These are phyloP conservation scores for Aspergillus novoparasiticus DNA, from an alignment of 2,329 filamentous ascomycete species.

Conservation along the genomic window DNA sequence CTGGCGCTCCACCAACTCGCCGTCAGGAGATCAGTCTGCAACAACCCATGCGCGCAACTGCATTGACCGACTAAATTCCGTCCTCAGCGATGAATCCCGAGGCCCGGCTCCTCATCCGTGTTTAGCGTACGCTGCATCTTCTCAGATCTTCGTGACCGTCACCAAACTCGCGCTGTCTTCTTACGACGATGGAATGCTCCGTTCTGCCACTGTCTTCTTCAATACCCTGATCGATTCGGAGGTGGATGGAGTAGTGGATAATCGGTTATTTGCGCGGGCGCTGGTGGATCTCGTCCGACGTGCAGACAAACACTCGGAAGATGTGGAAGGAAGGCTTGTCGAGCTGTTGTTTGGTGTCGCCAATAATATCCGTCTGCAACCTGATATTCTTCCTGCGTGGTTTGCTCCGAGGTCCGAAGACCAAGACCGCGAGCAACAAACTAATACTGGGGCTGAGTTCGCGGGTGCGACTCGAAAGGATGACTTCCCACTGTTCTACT, in stretches of 20 bases:
- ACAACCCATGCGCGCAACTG: constrained; percentile 53
- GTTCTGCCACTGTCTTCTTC: constrained; percentile 82
- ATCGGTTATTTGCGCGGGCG: constrained; percentile 79
- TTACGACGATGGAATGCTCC: constrained; percentile 82
- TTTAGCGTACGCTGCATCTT: constrained; percentile 79
- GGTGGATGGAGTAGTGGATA: constrained; percentile 91
- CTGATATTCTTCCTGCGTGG: constrained; percentile 85
- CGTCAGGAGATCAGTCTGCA: constrained; percentile 55
- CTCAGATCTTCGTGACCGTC: constrained; percentile 86
- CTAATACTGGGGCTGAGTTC: constrained; percentile 66
- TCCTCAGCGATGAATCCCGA: constrained; percentile 86
- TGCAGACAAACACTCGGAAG: constrained; percentile 66
- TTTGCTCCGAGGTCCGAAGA: constrained; percentile 66
- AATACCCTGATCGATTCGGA: constrained; percentile 93
- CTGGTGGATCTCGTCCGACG: constrained; percentile 83
- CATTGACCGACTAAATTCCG: constrained; percentile 60
- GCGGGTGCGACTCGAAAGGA: constrained; percentile 83
- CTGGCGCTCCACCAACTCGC: constrained; percentile 60
- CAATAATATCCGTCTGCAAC: constrained; percentile 90
- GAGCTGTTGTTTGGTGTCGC: constrained; percentile 95
- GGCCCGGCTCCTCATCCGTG: constrained; percentile 89
- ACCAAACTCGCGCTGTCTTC: constrained; percentile 85
- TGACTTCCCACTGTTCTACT: constrained; percentile 94
- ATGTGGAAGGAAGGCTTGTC: constrained; percentile 85
- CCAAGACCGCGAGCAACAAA: constrained; percentile 43